phyloP scores from a whole-genome alignment of 1,284 basidiomycete genomes.

The Schizopora paradoxa region DNA sequence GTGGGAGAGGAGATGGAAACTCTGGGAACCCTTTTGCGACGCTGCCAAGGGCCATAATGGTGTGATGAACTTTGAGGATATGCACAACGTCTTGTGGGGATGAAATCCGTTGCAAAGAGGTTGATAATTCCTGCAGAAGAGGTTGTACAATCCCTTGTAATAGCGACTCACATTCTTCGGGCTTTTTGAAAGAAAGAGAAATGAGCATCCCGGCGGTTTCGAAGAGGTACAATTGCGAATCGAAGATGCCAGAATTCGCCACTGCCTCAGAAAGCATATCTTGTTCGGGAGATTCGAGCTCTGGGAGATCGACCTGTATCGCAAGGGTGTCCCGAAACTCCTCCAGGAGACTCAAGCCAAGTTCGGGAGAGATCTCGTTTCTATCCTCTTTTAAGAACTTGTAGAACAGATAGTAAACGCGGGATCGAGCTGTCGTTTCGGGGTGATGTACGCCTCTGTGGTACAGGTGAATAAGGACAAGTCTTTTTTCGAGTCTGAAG shows the following conservation, averaged over 20 bases:
- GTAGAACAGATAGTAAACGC: constrained; percentile 91
- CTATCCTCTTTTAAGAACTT: constrained; percentile 87
- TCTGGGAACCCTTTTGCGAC: constrained; percentile 97
- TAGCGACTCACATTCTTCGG: constrained; percentile 69
- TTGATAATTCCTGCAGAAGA: constrained; percentile 71
- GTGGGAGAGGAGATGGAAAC: constrained; percentile 63
- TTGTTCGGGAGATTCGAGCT: constrained; percentile 55
- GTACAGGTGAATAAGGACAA: neutral
- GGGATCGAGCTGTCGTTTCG: constrained; percentile 66
- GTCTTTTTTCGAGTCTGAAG: neutral
- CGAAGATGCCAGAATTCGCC: constrained; percentile 69
- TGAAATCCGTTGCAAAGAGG: constrained; percentile 59
- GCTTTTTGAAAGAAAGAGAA: constrained; percentile 64
- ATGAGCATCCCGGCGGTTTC: constrained; percentile 88
- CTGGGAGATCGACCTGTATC: constrained; percentile 63
- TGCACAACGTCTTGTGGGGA: constrained; percentile 61
- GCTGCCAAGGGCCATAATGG: constrained; percentile 92
- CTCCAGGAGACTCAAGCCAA: constrained; percentile 69
- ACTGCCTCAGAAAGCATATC: constrained; percentile 80
- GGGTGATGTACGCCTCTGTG: constrained; percentile 86
- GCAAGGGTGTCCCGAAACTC: constrained; percentile 67
- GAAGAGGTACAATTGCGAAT: constrained; percentile 93
- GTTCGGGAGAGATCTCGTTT: constrained; percentile 72
- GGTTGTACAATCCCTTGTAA: constrained; percentile 80
- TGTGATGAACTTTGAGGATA: constrained; percentile 90